Percentiles rank a stretch among this genome's conserved stretches.
phyloP scores from a whole-genome alignment of 108 stramenopile genomes.

The Cylindrotheca fusiformis region DNA sequence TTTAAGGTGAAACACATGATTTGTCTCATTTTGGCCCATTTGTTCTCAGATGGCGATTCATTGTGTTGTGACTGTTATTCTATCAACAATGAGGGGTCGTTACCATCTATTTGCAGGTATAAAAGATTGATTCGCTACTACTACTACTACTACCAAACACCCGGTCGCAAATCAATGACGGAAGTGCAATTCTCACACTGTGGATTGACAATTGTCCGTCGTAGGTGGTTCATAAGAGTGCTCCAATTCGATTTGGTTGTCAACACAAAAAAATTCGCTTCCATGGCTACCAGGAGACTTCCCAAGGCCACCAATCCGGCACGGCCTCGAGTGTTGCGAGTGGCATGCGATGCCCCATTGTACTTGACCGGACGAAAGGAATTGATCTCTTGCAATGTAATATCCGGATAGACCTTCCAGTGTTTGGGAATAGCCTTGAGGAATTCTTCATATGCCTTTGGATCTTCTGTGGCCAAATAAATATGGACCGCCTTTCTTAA shows the following conservation, averaged over 20 bases:
- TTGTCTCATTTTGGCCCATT: no score
- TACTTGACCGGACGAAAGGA: conserved; percentile 41
- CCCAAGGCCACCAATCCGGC: conserved; percentile 52
- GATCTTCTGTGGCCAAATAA: conserved; percentile 66
- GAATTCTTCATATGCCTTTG: conserved; percentile 41
- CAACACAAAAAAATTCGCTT: conserved; percentile 53
- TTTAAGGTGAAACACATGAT: no score
- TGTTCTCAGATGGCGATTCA: no score
- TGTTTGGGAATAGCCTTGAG: conserved; percentile 21
- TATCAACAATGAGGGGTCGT: no score
- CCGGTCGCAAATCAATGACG: conserved; percentile 46
- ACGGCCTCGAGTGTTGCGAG: conserved; percentile 43
- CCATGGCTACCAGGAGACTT: conserved; percentile 48
- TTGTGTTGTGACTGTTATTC: no score
- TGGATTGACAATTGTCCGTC: conserved; percentile 46
- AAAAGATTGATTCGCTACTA: no score
- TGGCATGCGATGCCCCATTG: conserved; percentile 42
- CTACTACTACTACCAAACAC: not conserved
- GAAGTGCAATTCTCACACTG: conserved; percentile 39
- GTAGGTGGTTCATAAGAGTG: conserved; percentile 42
- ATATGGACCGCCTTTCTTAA: conserved; percentile 43
- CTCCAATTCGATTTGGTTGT: conserved; percentile 64
- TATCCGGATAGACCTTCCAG: conserved; percentile 43
- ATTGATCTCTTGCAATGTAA: conserved; percentile 41
- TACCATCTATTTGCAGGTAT: no score